phyloP scores from a whole-genome alignment of 1,139 yeast genomes.

The Suhomyces bribrorum region DNA sequence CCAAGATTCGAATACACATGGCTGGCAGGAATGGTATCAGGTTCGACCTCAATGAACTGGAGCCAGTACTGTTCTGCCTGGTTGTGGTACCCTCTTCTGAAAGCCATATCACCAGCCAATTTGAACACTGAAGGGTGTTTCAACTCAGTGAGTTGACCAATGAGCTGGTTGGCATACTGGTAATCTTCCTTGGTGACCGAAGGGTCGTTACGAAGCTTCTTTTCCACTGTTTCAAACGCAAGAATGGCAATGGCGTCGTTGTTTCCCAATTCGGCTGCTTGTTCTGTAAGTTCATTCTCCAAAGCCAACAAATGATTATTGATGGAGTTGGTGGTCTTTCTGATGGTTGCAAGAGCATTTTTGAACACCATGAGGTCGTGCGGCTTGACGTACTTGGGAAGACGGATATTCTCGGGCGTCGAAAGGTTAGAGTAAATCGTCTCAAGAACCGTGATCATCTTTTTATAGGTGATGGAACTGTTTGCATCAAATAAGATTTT shows the following conservation, averaged over 20 bases:
- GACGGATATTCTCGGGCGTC: conserved; percentile 30
- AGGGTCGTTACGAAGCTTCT: conserved; percentile 21
- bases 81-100: conserved; percentile 40
- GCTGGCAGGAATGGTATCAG: conserved; percentile 60
- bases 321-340: conserved; percentile 60
- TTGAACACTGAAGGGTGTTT: conserved; percentile 73
- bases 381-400: conserved; percentile 51
- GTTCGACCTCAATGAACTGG: conserved; percentile 56
- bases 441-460: conserved; percentile 55
- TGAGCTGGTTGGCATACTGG: conserved; percentile 59
- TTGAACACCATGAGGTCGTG: conserved; percentile 69
- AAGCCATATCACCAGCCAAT: conserved; percentile 72
- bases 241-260: conserved; percentile 76
- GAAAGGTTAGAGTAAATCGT: conserved; percentile 50
- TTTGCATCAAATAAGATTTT: conserved; percentile 66
- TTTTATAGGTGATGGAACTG: conserved; percentile 53
- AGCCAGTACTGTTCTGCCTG: conserved; percentile 63
- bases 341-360: conserved; percentile 59
- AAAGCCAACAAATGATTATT: conserved; percentile 56
- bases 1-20: conserved; percentile 79
- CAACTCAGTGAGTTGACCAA: conserved; percentile 59
- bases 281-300: conserved; percentile 72
- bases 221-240: conserved; percentile 58
- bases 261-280: conserved; percentile 82
- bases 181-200: conserved; percentile 53